Percentiles rank a stretch among this genome's conserved stretches.
Conservation (phyloP, 129 eudicot species). For the Flaveria ramosissima region DNA sequence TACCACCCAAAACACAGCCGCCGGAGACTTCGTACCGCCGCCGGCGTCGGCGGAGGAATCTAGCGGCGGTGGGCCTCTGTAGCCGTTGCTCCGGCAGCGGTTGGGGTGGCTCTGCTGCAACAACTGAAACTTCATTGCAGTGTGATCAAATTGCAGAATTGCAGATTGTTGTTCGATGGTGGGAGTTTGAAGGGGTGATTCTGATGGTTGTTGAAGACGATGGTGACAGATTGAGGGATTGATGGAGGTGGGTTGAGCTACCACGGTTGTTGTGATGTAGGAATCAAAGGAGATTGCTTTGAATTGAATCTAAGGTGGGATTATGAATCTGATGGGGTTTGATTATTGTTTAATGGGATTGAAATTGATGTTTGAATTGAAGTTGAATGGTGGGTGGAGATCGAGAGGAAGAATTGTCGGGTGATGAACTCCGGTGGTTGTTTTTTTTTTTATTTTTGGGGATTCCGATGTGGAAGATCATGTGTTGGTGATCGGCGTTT, state of each 20-base stretch:
- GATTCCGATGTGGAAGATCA: too few species aligned
- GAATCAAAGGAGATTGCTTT: not conserved
- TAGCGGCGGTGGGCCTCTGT: conserved; percentile 40
- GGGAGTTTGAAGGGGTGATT: not conserved
- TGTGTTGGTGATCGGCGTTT: too few species aligned
- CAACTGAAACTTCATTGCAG: conserved; percentile 57
- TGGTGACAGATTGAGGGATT: not conserved
- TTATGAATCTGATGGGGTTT: not conserved
- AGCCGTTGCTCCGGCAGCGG: conserved; percentile 32
- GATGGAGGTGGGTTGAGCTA: not conserved
- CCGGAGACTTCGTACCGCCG: conserved; percentile 42
- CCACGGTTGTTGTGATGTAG: not conserved
- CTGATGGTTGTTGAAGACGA: not conserved
- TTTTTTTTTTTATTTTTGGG: too few species aligned
- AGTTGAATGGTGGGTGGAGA: too few species aligned
- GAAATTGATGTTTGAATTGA: too few species aligned
- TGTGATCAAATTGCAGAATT: too few species aligned
- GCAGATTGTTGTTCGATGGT: not conserved
- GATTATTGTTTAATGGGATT: too few species aligned
- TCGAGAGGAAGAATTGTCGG: too few species aligned
- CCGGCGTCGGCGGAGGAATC: conserved; percentile 46
- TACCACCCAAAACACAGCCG: conserved; percentile 52
- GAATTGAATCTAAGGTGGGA: not conserved
- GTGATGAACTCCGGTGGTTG: too few species aligned
- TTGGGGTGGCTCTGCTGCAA: conserved; percentile 23